Evolutionary conservation across 148 eudicot genomes (phyloP).

Genomic region (Hydrangea macrophylla): DNA sequence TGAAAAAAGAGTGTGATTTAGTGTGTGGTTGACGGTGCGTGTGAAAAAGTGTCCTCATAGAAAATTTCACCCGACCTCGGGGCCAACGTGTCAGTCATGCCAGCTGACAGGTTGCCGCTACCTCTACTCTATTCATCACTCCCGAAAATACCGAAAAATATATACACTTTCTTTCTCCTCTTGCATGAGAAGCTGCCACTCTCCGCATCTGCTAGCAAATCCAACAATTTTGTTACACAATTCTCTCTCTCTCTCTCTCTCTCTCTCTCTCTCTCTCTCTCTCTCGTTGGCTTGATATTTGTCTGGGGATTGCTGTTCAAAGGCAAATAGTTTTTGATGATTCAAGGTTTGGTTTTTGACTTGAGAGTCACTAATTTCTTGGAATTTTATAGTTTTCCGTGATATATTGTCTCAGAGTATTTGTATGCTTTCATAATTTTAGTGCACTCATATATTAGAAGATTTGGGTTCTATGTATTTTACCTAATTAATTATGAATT

Average conservation of each 20-base stretch:
- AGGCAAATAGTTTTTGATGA: not conserved
- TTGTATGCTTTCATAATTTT: not conserved
- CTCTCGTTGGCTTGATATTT: no score
- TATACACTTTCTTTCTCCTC: not conserved
- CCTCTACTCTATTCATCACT: not conserved
- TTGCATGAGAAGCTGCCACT: not conserved
- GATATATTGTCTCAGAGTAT: not conserved
- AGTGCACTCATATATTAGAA: not conserved
- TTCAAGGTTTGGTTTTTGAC: no score
- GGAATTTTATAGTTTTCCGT: not conserved
- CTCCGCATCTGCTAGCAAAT: not conserved
- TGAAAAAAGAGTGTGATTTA: no score
- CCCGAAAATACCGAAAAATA: no score
- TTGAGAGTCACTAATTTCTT: not conserved
- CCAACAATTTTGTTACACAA: not conserved
- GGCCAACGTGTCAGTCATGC: constrained; percentile 2
- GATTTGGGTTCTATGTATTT: not conserved
- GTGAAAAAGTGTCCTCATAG: no score
- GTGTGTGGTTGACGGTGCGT: no score
- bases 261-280: not conserved
- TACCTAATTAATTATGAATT: not conserved
- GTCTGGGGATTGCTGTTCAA: no score
- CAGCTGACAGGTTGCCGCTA: not conserved
- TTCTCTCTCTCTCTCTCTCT: no score
- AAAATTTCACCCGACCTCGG: not conserved